phyloP scores from a whole-genome alignment of 2,329 filamentous ascomycete species.

The Ophiostoma populinum region DNA sequence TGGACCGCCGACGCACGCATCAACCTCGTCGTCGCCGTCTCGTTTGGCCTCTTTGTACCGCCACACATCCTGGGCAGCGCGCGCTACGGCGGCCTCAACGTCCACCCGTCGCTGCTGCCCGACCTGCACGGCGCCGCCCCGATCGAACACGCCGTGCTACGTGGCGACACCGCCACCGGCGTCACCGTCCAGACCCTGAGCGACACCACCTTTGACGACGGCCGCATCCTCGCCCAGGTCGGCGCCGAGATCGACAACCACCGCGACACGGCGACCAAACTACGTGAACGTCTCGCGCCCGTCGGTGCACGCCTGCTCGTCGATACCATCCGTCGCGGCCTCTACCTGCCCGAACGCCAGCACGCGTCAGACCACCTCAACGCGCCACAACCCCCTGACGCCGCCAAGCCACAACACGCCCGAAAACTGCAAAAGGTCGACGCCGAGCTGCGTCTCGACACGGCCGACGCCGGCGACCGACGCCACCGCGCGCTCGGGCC shows the following conservation, averaged over 20 bases:
- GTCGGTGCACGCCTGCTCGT: slow-evolving; percentile 58
- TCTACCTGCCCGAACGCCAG: slow-evolving; percentile 44
- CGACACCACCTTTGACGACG: slow-evolving; percentile 58
- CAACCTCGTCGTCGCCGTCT: slow-evolving; percentile 80
- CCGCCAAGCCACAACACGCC: too few species aligned
- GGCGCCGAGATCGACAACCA: slow-evolving; percentile 3
- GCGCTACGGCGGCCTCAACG: slow-evolving; percentile 75
- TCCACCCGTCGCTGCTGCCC: slow-evolving; percentile 82
- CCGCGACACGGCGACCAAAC: slow-evolving; percentile 24
- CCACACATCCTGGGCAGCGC: slow-evolving; percentile 50
- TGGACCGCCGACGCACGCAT: slow-evolving; percentile 31
- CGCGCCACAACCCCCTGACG: too few species aligned
- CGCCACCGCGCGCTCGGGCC: slow-evolving; percentile 44
- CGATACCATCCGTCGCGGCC: slow-evolving; percentile 38
- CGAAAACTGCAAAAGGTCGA: slow-evolving; percentile 55
- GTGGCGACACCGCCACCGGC: slow-evolving; percentile 43
- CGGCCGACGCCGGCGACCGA: slow-evolving; percentile 33
- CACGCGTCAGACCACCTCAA: too few species aligned
- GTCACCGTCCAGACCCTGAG: slow-evolving; percentile 80
- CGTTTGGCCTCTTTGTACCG: slow-evolving; percentile 83
- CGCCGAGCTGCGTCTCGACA: slow-evolving; percentile 45
- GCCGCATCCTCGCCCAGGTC: slow-evolving; percentile 40
- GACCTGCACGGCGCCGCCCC: slow-evolving; percentile 77
- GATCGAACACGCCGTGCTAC: slow-evolving; percentile 66
- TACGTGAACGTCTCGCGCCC: slow-evolving; percentile 37